Base-by-base conservation (phyloP, 495 filamentous ascomycete species). In the Aspergillus campestris region DNA sequence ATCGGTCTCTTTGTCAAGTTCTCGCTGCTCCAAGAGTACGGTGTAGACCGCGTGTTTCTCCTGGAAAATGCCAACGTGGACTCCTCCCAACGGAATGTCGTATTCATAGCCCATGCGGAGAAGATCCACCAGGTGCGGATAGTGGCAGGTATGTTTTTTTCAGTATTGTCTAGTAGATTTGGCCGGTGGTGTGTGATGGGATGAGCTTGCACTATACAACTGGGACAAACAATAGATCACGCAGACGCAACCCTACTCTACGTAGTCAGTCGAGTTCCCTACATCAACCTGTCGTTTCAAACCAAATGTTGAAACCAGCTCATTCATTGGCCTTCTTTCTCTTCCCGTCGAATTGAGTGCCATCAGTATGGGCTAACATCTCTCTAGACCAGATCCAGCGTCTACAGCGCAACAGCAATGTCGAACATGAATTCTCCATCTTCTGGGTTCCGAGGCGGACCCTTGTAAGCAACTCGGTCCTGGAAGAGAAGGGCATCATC, bases 41-140 rank as follows among this genome's bases (percentile, higher is more conserved):
- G 94, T 11, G 89, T 97, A 55, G 90, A 97, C 64, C 92, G 89
- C 53, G 81, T 96, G 44, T 97, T 95, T 73, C 81, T 94, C 56
- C 74, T 99, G 34, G 89, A 95, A 66, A 95, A 97, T 64, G 84
- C 84, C 53, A 94, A 95, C 69, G 83, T 84, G 50, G 94, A 97
- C 62, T 81, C 83, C 37, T 88, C 84, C 49, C 94, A 97, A 70
- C 83, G 87, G 59, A 97, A 96, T 78, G 81, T 99, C 46, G 80
- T 97, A 47, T 97, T 95, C 69, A 74, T 97, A 42, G 86, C 84
- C 10, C 78, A 88, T 53, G 90, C 88, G 56, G 90, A 96, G 71
- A 91, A 85, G 58, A 78, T 84, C 48, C 82, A 74, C 53, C 83
- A 90, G 53, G 84, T 87, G 41, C 80, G 83, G 56, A 73, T 79